Evolutionary conservation across 768 basidiomycete genomes (phyloP).

Genomic region (Mycena rosella): DNA sequence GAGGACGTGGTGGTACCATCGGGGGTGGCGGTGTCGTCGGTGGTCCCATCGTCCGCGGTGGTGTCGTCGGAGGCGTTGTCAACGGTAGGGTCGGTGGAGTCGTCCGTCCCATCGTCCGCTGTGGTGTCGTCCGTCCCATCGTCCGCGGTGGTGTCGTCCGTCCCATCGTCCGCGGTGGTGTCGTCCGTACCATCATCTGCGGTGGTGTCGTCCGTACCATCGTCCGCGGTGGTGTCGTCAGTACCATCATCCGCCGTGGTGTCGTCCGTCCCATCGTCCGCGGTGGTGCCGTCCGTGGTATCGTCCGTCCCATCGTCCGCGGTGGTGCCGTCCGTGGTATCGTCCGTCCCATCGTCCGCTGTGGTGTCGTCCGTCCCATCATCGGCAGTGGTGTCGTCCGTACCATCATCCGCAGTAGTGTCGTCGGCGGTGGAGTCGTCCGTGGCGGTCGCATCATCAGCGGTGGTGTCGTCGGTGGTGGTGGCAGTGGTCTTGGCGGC

Average conservation of each 20-base stretch:
- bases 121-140: no score
- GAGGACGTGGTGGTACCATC: background rate
- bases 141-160: no score
- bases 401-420: background rate
- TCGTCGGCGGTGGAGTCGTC: constrained; percentile 1
- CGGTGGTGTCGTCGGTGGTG: background rate
- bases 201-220: background rate
- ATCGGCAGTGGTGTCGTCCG: background rate
- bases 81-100: no score
- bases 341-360: no score
- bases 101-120: no score
- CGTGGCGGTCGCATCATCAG: background rate
- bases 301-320: background rate
- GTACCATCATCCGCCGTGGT: background rate
- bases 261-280: no score
- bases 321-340: background rate
- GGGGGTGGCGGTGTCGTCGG: background rate
- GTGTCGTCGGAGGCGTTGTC: background rate
- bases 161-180: background rate
- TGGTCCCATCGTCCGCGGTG: background rate
- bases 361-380: background rate
- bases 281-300: background rate
- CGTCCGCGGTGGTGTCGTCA: background rate
- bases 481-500: background rate
- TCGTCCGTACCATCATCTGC: background rate